Evolutionary conservation across 1,139 yeast species (phyloP).

Genomic region (Torulaspora pretoriensis): DNA sequence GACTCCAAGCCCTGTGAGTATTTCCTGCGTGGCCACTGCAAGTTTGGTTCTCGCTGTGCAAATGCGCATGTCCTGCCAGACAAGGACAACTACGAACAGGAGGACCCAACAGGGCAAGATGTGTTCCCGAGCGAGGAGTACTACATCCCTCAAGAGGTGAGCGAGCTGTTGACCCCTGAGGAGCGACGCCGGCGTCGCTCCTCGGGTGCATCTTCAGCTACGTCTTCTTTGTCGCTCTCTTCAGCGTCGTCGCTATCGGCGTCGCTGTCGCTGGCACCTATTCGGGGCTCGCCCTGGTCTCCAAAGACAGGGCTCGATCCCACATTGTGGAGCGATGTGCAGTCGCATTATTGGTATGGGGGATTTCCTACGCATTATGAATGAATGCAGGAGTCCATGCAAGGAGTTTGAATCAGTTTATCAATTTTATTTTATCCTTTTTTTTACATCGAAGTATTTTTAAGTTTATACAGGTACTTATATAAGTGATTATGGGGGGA

Average conservation of each 20-base stretch:
- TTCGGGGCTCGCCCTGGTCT: conserved; percentile 2
- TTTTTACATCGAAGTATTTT: not conserved
- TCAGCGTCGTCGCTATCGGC: conserved; percentile 12
- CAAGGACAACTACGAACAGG: conserved; percentile 46
- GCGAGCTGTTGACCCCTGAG: conserved; percentile 23
- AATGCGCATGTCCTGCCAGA: conserved; percentile 86
- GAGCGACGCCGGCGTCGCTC: conserved; percentile 21
- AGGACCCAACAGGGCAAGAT: conserved; percentile 6
- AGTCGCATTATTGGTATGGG: not conserved
- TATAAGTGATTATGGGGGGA: not conserved
- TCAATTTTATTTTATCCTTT: not conserved
- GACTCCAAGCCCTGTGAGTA: conserved; percentile 85
- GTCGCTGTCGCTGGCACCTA: conserved; percentile 9
- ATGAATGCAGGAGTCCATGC: not conserved
- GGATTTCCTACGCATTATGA: not conserved
- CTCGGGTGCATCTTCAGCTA: conserved; percentile 18
- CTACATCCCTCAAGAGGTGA: conserved; percentile 21
- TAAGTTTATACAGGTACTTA: not conserved
- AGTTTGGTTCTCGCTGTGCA: conserved; percentile 90
- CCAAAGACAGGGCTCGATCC: conserved; percentile 1
- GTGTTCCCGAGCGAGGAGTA: conserved; percentile 18
- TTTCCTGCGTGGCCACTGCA: conserved; percentile 91
- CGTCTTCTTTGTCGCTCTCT: conserved; percentile 3
- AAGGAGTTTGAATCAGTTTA: not conserved
- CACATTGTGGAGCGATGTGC: not conserved